A percentile compares a stretch with the other conserved stretches of the same genome.
Evolutionary conservation across 352 stramenopile genomes (phyloP).

Genomic region (Sclerospora graminicola): DNA sequence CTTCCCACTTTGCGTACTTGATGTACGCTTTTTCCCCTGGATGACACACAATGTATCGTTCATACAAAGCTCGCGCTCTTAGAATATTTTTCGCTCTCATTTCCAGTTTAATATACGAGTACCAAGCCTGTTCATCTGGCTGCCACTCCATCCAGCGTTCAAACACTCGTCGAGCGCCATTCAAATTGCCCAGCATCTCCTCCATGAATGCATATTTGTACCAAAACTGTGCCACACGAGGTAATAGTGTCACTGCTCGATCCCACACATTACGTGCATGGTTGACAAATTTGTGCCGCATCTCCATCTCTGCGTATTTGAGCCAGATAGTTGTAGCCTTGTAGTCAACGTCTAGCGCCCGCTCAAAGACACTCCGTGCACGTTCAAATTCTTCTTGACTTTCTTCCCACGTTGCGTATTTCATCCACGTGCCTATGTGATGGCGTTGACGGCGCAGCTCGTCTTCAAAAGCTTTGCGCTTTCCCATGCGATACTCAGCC

Average conservation of each 20-base stretch:
- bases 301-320: constrained; percentile 99
- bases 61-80: constrained; percentile 87
- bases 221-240: constrained; percentile 96
- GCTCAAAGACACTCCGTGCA: constrained; percentile 95
- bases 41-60: constrained; percentile 90
- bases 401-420: constrained; percentile 98
- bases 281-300: constrained; percentile 99
- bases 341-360: constrained; percentile 96
- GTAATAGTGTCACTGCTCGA: constrained; percentile 90
- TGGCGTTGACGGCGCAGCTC: constrained; percentile 93
- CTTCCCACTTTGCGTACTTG: constrained; percentile 98
- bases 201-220: constrained; percentile 99
- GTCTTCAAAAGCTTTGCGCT: constrained; percentile 92
- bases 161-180: constrained; percentile 92
- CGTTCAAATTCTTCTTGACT: constrained; percentile 96
- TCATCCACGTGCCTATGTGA: constrained; percentile 96
- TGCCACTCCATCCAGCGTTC: constrained; percentile 97
- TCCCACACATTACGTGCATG: constrained; percentile 95
- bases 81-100: constrained; percentile 82
- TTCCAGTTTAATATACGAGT: constrained; percentile 98
- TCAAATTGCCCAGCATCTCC: constrained; percentile 95
- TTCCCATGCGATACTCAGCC: constrained; percentile 87
- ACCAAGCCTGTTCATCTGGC: constrained; percentile 97
- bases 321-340: constrained; percentile 93
- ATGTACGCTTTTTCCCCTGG: constrained; percentile 89